Evolutionary conservation across 2,329 filamentous ascomycete genomes (phyloP).

Genomic region (Lasiodiplodia hormozganensis): DNA sequence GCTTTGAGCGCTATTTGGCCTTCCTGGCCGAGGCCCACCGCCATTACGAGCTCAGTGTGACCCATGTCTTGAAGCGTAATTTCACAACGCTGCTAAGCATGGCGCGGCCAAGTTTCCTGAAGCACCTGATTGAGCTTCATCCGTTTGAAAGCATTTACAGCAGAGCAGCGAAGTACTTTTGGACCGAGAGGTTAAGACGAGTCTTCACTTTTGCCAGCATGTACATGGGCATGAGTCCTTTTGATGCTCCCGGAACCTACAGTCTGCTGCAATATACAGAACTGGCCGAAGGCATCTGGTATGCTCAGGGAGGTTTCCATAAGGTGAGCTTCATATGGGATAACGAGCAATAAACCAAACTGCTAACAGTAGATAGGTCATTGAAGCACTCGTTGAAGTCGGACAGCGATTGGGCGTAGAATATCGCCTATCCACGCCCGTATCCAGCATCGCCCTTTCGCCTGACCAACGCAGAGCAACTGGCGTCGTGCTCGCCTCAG

Average conservation of each 20-base stretch:
- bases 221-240: conserved; percentile 84
- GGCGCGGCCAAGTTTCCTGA: conserved; percentile 64
- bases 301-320: conserved; percentile 74
- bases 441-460: conserved; percentile 62
- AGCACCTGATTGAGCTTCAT: conserved; percentile 67
- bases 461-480: conserved; percentile 60
- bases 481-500: conserved; percentile 66
- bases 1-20: conserved; percentile 71
- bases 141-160: conserved; percentile 75
- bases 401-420: conserved; percentile 67
- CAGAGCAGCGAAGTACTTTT: conserved; percentile 71
- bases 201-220: conserved; percentile 82
- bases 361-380: conserved; percentile 39
- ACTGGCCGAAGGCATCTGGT: conserved; percentile 78
- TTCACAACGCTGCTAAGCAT: conserved; percentile 68
- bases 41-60: conserved; percentile 73
- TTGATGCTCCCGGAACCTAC: conserved; percentile 77
- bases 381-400: conserved; percentile 69
- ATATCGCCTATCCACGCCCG: conserved; percentile 66
- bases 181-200: conserved; percentile 70
- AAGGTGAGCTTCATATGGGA: conserved; percentile 49
- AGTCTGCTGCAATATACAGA: conserved; percentile 77
- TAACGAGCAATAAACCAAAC: too few species aligned
- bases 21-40: conserved; percentile 72
- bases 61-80: conserved; percentile 71